Base-by-base conservation (phyloP, 179 eudicot species). In the Silene noctiflora region DNA sequence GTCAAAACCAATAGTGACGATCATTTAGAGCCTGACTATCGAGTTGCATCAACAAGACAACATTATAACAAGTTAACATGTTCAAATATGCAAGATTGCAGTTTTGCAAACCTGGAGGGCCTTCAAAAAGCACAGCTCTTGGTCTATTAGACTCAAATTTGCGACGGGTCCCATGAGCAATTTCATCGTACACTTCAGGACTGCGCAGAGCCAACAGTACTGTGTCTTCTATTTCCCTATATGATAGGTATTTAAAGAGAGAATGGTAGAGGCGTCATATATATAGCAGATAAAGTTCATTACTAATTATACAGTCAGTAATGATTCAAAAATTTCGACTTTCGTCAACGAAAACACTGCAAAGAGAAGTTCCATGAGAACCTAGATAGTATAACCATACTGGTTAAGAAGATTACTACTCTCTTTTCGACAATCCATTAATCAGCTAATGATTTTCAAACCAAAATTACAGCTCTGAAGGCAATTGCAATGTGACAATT, bases 131-230 rank as follows among this genome's bases (percentile, higher is more conserved):
- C 74, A 96, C 97, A 7, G 97, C 97, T 76, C 92, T 87, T 29
- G 99, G 99, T 83, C 99, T 87, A 78, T 90, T 93, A 24, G 97
- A 85, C 92, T 93, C 99, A 78, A 87, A 96, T 77, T 93, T 93
- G 29, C 84, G 81, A 68, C 99, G 87, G 66, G 99, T 96, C 62
- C 98, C 98, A 83, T 89, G 98, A 72, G 98, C 99, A 84, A 93
- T 93, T 73, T 93, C 98, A 82, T 96, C 98, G 82, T 91, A 96
- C 25, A 96, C 91, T 84, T 93, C 97, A 67, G 99, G 98, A 85
- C 94, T 89, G 67, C 87, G 90, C 72, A 96, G 85, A 77, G 98
- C 97, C 81, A 96, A 78, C 71, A 95, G 79, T 75, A 96, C 85
- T 17, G 97, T 94, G 82, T 92, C 97, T 83, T 92, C 96, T 78